Base-by-base conservation (phyloP, 106 monocot genomes). In the Acorus calamus region DNA sequence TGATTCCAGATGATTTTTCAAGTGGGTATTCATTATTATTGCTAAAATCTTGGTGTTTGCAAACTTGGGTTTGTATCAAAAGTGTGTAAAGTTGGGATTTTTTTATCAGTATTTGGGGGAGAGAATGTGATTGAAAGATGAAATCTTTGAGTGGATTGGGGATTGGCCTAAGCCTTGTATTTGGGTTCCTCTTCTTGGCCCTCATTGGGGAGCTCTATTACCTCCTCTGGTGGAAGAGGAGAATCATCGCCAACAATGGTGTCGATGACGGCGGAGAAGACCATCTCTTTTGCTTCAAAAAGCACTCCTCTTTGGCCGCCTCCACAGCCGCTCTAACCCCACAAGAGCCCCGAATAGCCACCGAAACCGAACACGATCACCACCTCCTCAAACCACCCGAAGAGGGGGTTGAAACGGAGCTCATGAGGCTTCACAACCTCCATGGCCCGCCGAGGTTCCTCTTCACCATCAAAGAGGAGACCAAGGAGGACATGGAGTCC, bases 401-500 rank as follows among this genome's bases (percentile, higher is more conserved):
- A 11, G 60, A 42, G 6, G 83, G 68, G 2, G 56, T 86, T 47
- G 93, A 93, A 44, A 76, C 85, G 5, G 89, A 94, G 84, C 82
- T 89, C 13, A 89, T 94, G 83, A 81, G 89, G 68, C 75, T 89
- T 1, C 81, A 89, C 77, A 71, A 73, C 67, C 81, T 87, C 52
- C 46, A 77, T 0, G 89, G 89, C 43, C 86, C 86, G 3, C 81
- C 89, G 2, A 70, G 94, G 56, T 74, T 89, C 45, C 82, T 94
- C 49, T 94, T 94, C 80, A 94, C 94, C 70, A 94, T 94, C 50
- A 86, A 81, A 14, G 94, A 94, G 73, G 94, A 94, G 77, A 94
- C 89, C 11, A 92, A 80, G 58, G 92, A 92, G 53, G 92, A 92
- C 10, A 14, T 92, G 71, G 92, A 92, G 45, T 81, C 84, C 2